Percentiles rank a stretch among this genome's conserved stretches.
Conservation (phyloP, 2,329 filamentous ascomycete species). For the Lithohypha guttulata region DNA sequence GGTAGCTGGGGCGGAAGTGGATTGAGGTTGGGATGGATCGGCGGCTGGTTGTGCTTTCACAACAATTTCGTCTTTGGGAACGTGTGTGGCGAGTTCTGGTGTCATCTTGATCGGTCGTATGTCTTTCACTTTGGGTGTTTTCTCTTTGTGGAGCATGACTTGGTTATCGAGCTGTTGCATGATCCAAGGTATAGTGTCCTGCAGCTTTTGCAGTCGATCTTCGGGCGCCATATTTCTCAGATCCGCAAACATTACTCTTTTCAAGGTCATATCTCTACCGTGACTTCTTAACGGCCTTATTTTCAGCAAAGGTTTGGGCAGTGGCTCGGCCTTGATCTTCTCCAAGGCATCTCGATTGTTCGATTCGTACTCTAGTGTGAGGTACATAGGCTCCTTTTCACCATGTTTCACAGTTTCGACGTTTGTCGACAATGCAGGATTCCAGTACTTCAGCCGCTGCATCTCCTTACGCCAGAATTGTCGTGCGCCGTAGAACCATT, state of each 20-base stretch:
- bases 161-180: neutral
- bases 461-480: constrained; percentile 82
- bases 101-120: constrained; percentile 1
- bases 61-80: constrained; percentile 5
- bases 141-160: neutral
- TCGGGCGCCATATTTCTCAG: too few species aligned
- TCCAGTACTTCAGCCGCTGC: constrained; percentile 85
- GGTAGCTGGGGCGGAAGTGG: constrained; percentile 21
- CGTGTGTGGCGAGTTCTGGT: constrained; percentile 4
- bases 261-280: neutral
- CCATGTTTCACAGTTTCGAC: constrained; percentile 52
- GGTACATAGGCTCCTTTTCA: constrained; percentile 32
- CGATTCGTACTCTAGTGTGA: constrained; percentile 23
- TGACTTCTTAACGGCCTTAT: too few species aligned
- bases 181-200: neutral
- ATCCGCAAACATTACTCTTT: too few species aligned
- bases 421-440: constrained; percentile 73
- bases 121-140: neutral
- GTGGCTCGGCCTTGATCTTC: constrained; percentile 12
- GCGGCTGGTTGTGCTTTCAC: constrained; percentile 9
- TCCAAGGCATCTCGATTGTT: constrained; percentile 34
- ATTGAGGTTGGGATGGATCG: constrained; percentile 15
- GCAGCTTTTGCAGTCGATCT: neutral
- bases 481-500: constrained; percentile 43
- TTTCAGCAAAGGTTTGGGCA: constrained; percentile 5